phyloP scores from a whole-genome alignment of 495 filamentous ascomycete genomes.

The Hypoxylon rickii region DNA sequence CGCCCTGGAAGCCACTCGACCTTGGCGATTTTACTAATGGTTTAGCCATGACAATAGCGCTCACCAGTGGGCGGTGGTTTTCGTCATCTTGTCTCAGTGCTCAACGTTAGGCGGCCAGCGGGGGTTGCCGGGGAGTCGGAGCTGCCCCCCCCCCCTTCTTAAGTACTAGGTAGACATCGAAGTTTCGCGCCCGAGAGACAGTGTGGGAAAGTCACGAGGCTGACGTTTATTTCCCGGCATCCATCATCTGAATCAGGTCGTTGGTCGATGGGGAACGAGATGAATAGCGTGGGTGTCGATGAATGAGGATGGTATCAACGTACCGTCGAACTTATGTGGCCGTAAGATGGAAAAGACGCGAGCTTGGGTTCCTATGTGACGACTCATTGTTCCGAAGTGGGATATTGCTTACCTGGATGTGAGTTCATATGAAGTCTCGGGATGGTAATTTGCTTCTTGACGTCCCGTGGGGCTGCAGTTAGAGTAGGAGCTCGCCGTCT shows the following conservation, averaged over 20 bases:
- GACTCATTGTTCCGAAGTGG: slow-evolving; percentile 16
- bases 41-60: slow-evolving; percentile 19
- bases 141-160: neutral
- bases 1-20: slow-evolving; percentile 10
- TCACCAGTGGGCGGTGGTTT: slow-evolving; percentile 19
- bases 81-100: slow-evolving; percentile 31
- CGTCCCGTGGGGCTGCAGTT: neutral
- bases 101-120: slow-evolving; percentile 14
- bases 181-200: slow-evolving; percentile 2
- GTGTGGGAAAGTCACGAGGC: slow-evolving; percentile 19
- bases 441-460: slow-evolving; percentile 12
- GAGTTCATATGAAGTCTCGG: slow-evolving; percentile 5
- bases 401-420: slow-evolving; percentile 1
- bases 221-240: slow-evolving; percentile 5
- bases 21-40: slow-evolving; percentile 24
- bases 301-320: slow-evolving; percentile 17
- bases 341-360: neutral
- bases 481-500: slow-evolving; percentile 17
- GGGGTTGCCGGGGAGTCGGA: slow-evolving; percentile 26
- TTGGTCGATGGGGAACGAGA: slow-evolving; percentile 7
- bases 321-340: slow-evolving; percentile 8
- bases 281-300: neutral
- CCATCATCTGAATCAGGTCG: neutral
- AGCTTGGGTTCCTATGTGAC: slow-evolving; percentile 12
- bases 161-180: too few species aligned